Percentiles rank a stretch among this genome's conserved stretches.
phyloP scores from a whole-genome alignment of 768 basidiomycete genomes.

The Glaciozyma martinii region DNA sequence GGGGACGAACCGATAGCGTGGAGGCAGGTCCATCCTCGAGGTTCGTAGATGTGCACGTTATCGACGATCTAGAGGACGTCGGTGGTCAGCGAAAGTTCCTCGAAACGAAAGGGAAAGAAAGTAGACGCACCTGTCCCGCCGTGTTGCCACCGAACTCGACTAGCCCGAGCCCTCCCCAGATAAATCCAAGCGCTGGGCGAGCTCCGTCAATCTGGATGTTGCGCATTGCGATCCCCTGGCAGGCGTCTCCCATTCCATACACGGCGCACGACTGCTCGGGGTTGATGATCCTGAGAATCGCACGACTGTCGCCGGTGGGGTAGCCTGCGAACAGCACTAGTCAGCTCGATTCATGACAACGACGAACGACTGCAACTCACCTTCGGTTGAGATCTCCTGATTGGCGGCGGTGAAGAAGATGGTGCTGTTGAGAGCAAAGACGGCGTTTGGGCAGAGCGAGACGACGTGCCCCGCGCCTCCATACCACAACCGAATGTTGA shows the following conservation, averaged over 20 bases:
- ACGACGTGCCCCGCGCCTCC: slow-evolving; percentile 32
- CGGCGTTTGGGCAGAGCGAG: slow-evolving; percentile 32
- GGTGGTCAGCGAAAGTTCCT: too few relatives aligned
- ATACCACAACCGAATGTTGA: too few relatives aligned
- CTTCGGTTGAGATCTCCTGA: slow-evolving; percentile 35
- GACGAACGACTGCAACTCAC: not conserved
- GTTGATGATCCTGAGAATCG: slow-evolving; percentile 28
- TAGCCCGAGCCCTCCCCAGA: slow-evolving; percentile 7
- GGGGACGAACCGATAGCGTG: slow-evolving; percentile 11
- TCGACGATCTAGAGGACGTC: slow-evolving; percentile 23
- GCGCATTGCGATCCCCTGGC: slow-evolving; percentile 11
- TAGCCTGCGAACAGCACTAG: slow-evolving; percentile 21
- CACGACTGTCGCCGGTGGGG: slow-evolving; percentile 31
- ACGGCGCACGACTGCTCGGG: slow-evolving; percentile 30
- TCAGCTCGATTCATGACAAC: not conserved
- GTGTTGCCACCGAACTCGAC: slow-evolving; percentile 29
- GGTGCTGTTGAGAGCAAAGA: slow-evolving; percentile 24
- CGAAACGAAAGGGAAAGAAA: not conserved
- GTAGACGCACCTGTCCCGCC: slow-evolving; percentile 4
- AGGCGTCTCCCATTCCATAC: slow-evolving; percentile 21
- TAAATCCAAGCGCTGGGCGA: slow-evolving; percentile 3
- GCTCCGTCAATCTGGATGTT: slow-evolving; percentile 31
- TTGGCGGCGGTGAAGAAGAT: slow-evolving; percentile 29
- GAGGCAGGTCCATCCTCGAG: slow-evolving; percentile 29
- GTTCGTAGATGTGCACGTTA: slow-evolving; percentile 19